Conservation (phyloP, 1,284 basidiomycete genomes). For the Volvariella surrecta region DNA sequence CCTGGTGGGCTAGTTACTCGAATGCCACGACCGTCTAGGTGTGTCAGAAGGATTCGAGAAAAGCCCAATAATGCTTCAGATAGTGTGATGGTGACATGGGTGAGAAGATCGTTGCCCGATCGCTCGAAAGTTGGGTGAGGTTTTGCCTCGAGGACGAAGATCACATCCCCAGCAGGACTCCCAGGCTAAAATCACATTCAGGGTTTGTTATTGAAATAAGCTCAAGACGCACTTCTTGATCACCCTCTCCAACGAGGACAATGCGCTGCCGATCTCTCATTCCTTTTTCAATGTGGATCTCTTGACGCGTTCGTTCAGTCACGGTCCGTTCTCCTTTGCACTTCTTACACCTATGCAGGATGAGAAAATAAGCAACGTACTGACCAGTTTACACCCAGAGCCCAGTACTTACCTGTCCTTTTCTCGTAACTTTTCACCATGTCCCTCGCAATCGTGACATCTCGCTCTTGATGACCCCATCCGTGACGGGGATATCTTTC, state of each 20-base stretch:
- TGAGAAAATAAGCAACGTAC: slow-evolving; percentile 7
- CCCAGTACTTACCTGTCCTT: slow-evolving; percentile 73
- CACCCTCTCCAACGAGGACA: slow-evolving; percentile 83
- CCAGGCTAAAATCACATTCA: slow-evolving; percentile 49
- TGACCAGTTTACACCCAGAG: no score
- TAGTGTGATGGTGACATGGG: slow-evolving; percentile 75
- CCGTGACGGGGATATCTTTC: slow-evolving; percentile 39
- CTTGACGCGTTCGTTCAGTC: slow-evolving; percentile 83
- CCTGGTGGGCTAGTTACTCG: slow-evolving; percentile 65
- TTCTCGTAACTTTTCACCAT: slow-evolving; percentile 75
- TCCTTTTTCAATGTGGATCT: slow-evolving; percentile 84
- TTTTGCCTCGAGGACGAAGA: slow-evolving; percentile 70
- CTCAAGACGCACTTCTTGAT: slow-evolving; percentile 66
- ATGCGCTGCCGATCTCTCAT: slow-evolving; percentile 83
- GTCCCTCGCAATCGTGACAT: slow-evolving; percentile 78
- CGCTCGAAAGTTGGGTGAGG: slow-evolving; percentile 78
- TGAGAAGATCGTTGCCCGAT: slow-evolving; percentile 69
- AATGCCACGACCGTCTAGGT: slow-evolving; percentile 86
- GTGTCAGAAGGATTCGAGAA: slow-evolving; percentile 77
- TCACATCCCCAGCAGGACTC: slow-evolving; percentile 78
- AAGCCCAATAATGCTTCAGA: slow-evolving; percentile 91
- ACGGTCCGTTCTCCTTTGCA: slow-evolving; percentile 86
- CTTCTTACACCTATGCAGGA: slow-evolving; percentile 74
- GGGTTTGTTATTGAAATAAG: background rate
- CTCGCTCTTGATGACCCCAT: slow-evolving; percentile 44